A percentile compares a stretch with the other conserved stretches of the same genome.
Evolutionary conservation across 331 rosid genomes (phyloP).

Genomic region (Rosa hybrid): DNA sequence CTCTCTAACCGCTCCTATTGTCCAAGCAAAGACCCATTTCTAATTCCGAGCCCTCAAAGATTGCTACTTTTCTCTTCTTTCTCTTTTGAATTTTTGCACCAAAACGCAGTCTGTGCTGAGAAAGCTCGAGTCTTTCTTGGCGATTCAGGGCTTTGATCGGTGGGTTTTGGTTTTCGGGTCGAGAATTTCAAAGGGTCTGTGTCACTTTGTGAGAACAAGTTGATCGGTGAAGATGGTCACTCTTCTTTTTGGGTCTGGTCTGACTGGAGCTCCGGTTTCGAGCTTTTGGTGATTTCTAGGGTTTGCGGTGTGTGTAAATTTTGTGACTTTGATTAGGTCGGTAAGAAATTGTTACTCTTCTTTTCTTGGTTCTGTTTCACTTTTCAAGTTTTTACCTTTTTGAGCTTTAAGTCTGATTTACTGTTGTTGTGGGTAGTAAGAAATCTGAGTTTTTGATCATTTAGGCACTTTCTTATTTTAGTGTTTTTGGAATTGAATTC

Average conservation of each 20-base stretch:
- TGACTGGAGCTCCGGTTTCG: constrained; percentile 20
- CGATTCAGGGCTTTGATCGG: constrained; percentile 8
- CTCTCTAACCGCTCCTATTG: constrained; percentile 14
- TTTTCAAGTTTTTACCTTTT: neutral
- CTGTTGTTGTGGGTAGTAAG: neutral
- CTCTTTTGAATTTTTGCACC: neutral
- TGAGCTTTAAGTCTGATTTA: neutral
- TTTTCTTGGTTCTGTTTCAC: constrained; percentile 14
- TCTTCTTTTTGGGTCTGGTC: constrained; percentile 1
- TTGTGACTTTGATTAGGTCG: constrained; percentile 34
- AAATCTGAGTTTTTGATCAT: neutral
- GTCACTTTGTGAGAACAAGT: constrained; percentile 23
- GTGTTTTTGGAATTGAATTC: constrained; percentile 15
- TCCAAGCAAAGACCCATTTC: constrained; percentile 6
- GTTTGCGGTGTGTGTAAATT: constrained; percentile 25
- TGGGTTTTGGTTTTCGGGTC: constrained; percentile 23
- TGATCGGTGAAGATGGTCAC: constrained; percentile 25
- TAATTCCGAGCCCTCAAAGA: neutral
- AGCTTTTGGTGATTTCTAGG: constrained; percentile 30
- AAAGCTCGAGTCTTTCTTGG: constrained; percentile 8
- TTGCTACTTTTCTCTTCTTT: neutral
- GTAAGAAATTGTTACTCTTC: constrained; percentile 25
- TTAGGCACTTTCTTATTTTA: neutral
- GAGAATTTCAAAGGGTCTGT: constrained; percentile 12
- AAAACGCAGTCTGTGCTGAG: constrained; percentile 1